Base-by-base conservation (phyloP, 2,329 filamentous ascomycete species). In the Sarocladium brachiariae region DNA sequence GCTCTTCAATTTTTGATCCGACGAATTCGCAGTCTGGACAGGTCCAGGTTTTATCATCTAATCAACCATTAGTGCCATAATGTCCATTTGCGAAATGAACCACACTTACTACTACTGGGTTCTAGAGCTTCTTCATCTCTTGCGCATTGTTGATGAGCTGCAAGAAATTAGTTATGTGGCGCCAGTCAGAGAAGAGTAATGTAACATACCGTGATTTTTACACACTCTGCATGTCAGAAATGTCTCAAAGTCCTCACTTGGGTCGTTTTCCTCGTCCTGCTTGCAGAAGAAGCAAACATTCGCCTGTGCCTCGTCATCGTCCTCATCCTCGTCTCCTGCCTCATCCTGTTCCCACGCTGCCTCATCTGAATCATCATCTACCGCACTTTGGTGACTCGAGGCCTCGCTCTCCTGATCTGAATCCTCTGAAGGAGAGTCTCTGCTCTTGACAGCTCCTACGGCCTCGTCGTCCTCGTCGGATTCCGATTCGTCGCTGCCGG, bases 141-240 rank as follows among this genome's bases (percentile, higher is more conserved):
- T 52, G 89, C 91, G 70, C 92, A 96, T 77, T 93, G 86, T 66
- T 86, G 84, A 73, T 97, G 92, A 62, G 90, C 92, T 96, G 72
- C 64, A 72, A 61, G 68, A 52, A 56, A 63, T 78, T 60, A 76
- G 70, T 59, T 57, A 56, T 33, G 3, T 21, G 16, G 13, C 3
- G 11, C 61, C 54, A 61, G 57, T 35, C 50, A 56, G 54, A 51
- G 53, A 54, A 56, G 33, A 25, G 24, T 18, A 49, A 50, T 55
- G 24, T 45, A 50, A 80, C 87, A 69, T 74, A 95, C 90, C 84
- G 68, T 89, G 87, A 63, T 92, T 87, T 57, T 84, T 84, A 68
- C 92, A 97, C 56, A 81, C 76, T 53, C 74, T 75, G 67, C 92
- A 96, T 49, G 83, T 73, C 53, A 96, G 73, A 64, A 86, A 89